Percentiles rank a stretch among this genome's conserved stretches.
These are phyloP conservation scores for Verticillium nonalfalfae DNA, from an alignment of 2,329 filamentous ascomycete species.

Conservation along the genomic window DNA sequence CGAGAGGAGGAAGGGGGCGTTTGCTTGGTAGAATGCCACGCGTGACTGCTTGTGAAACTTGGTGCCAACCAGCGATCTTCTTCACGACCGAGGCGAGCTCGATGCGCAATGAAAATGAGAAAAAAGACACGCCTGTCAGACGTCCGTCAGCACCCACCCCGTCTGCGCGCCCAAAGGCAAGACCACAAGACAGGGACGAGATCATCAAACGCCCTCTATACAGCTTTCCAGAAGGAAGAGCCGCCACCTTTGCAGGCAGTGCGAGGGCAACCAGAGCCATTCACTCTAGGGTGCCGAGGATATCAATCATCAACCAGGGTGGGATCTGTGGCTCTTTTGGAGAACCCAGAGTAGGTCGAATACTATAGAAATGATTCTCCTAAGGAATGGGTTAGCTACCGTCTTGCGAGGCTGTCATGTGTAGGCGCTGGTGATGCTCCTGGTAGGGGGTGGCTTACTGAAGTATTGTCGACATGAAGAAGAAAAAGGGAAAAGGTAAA, in stretches of 20 bases:
- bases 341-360: constrained; percentile 87
- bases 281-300: constrained; percentile 90
- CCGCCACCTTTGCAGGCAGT: constrained; percentile 58
- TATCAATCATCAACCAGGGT: constrained; percentile 92
- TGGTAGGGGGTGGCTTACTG: constrained; percentile 35
- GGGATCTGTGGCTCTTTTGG: constrained; percentile 88
- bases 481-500: constrained; percentile 30
- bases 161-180: constrained; percentile 70
- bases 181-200: constrained; percentile 68
- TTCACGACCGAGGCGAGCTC: constrained; percentile 39
- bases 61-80: constrained; percentile 29
- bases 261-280: constrained; percentile 55
- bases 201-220: constrained; percentile 92
- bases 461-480: constrained; percentile 59
- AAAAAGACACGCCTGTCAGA: constrained; percentile 70
- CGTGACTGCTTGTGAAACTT: no score
- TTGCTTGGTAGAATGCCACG: no score
- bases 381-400: constrained; percentile 17
- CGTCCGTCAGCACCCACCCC: constrained; percentile 81
- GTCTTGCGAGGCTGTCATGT: no score
- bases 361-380: constrained; percentile 98
- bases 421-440: not conserved
- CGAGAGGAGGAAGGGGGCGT: no score
- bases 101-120: constrained; percentile 48
- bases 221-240: constrained; percentile 32